A percentile compares a stretch with the other conserved stretches of the same genome.
Conservation (phyloP, 805 yeast genomes). For the Teunomyces kruisii region DNA sequence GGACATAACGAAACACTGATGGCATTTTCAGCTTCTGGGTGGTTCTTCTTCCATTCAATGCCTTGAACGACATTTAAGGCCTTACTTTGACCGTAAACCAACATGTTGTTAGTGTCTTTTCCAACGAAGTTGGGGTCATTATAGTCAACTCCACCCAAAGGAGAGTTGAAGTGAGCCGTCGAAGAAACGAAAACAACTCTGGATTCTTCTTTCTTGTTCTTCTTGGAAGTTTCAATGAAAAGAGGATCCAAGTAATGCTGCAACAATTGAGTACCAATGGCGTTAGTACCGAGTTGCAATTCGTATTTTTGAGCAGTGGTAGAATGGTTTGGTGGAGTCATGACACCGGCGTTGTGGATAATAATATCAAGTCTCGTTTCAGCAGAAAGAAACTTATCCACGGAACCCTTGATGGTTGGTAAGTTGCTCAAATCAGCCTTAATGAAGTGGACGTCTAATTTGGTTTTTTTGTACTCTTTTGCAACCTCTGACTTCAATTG, state of each 20-base stretch:
- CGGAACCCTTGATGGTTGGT: slow-evolving; percentile 19
- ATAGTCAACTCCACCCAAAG: slow-evolving; percentile 32
- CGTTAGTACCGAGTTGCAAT: slow-evolving; percentile 46
- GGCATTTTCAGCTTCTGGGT: slow-evolving; percentile 26
- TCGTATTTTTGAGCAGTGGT: slow-evolving; percentile 46
- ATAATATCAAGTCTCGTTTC: slow-evolving; percentile 17
- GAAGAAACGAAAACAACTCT: slow-evolving; percentile 50
- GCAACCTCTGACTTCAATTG: slow-evolving; percentile 21
- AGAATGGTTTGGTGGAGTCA: slow-evolving; percentile 36
- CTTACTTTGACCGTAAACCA: slow-evolving; percentile 44
- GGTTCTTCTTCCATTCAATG: slow-evolving; percentile 30
- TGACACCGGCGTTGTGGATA: slow-evolving; percentile 29
- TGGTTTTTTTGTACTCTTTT: slow-evolving; percentile 13
- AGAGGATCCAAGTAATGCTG: slow-evolving; percentile 39
- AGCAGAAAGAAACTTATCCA: slow-evolving; percentile 17
- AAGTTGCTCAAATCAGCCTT: slow-evolving; percentile 10
- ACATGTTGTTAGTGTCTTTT: slow-evolving; percentile 8
- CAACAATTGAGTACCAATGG: slow-evolving; percentile 44
- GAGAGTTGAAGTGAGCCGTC: slow-evolving; percentile 28
- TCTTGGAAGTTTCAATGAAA: slow-evolving; percentile 29
- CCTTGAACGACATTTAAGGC: slow-evolving; percentile 39
- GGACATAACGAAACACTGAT: slow-evolving; percentile 41
- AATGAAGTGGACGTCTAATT: slow-evolving; percentile 7
- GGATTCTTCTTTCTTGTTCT: slow-evolving; percentile 20
- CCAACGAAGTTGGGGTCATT: slow-evolving; percentile 27